Percentiles rank a stretch among this genome's conserved stretches.
These are phyloP conservation scores for Parascedosporium putredinis DNA, from an alignment of 2,329 filamentous ascomycete genomes.

Conservation along the genomic window DNA sequence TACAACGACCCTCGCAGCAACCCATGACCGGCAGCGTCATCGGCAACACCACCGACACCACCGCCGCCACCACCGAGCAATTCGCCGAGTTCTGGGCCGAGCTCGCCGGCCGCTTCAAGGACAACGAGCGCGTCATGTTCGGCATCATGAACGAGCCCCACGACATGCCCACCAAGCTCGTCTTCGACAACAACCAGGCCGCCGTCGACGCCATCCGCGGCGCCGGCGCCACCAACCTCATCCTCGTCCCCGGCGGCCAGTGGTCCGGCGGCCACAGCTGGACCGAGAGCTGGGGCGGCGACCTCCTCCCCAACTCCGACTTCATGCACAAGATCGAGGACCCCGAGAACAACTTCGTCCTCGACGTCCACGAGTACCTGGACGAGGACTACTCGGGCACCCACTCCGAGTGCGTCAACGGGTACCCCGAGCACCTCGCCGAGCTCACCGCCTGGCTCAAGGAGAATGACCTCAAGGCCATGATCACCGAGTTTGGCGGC, in stretches of 20 bases:
- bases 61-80: conserved; percentile 21
- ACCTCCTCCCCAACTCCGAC: conserved; percentile 4
- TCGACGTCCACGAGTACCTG: conserved; percentile 54
- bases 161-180: conserved; percentile 48
- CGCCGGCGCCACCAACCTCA: conserved; percentile 41
- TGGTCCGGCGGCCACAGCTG: conserved; percentile 40
- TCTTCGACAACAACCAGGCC: conserved; percentile 52
- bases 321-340: conserved; percentile 26
- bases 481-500: conserved; percentile 48
- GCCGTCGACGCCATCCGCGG: conserved; percentile 52
- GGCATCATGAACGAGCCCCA: conserved; percentile 61
- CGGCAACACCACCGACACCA: conserved; percentile 22
- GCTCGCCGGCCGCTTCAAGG: conserved; percentile 40
- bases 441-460: conserved; percentile 46
- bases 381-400: conserved; percentile 44
- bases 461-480: conserved; percentile 40
- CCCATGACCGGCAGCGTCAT: conserved; percentile 31
- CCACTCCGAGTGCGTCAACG: conserved; percentile 32
- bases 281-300: conserved; percentile 16
- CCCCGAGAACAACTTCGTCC: conserved; percentile 39
- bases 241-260: conserved; percentile 45
- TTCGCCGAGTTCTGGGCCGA: conserved; percentile 51
- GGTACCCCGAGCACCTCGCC: conserved; percentile 32
- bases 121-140: conserved; percentile 48
- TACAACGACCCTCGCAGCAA: conserved; percentile 26